Percentiles rank a stretch among this genome's conserved stretches.
These are phyloP conservation scores for Tardiomyces digboiensis DNA, from an alignment of 1,139 yeast genomes.

Conservation along the genomic window DNA sequence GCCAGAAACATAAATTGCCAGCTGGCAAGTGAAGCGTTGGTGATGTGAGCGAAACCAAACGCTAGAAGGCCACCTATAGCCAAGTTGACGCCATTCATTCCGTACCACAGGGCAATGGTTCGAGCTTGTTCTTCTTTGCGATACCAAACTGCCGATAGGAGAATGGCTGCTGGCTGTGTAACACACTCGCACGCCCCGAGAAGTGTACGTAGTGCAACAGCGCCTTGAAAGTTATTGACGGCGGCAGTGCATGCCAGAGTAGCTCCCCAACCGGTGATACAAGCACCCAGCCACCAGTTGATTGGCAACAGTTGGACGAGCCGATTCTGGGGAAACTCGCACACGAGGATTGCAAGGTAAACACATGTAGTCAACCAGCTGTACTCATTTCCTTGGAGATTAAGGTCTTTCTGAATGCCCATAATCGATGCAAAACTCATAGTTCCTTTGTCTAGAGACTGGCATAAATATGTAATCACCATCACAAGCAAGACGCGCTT, in stretches of 20 bases:
- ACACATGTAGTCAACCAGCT: conserved; percentile 40
- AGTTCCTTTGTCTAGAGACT: conserved; percentile 31
- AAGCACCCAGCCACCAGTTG: conserved; percentile 6
- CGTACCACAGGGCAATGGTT: conserved; percentile 13
- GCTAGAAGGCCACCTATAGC: conserved; percentile 15
- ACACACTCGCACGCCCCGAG: conserved; percentile 50
- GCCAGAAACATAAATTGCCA: conserved; percentile 41
- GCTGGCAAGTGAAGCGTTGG: conserved; percentile 20
- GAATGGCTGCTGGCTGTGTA: conserved; percentile 49
- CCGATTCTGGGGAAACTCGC: conserved; percentile 36
- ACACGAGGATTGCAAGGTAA: conserved; percentile 38
- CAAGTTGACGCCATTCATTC: conserved; percentile 14
- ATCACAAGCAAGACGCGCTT: not conserved
- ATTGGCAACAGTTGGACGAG: conserved; percentile 33
- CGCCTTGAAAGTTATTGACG: conserved; percentile 27
- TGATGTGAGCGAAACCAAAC: conserved; percentile 12
- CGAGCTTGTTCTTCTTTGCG: conserved; percentile 40
- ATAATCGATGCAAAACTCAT: conserved; percentile 36
- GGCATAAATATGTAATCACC: not conserved
- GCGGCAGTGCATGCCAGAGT: conserved; percentile 33
- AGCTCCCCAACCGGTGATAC: conserved; percentile 38
- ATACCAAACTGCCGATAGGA: conserved; percentile 48
- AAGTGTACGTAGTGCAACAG: conserved; percentile 40
- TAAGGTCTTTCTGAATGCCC: conserved; percentile 29
- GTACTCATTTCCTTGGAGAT: conserved; percentile 34